Evolutionary conservation across 768 basidiomycete species (phyloP).

Genomic region (Chalciporus chontae): DNA sequence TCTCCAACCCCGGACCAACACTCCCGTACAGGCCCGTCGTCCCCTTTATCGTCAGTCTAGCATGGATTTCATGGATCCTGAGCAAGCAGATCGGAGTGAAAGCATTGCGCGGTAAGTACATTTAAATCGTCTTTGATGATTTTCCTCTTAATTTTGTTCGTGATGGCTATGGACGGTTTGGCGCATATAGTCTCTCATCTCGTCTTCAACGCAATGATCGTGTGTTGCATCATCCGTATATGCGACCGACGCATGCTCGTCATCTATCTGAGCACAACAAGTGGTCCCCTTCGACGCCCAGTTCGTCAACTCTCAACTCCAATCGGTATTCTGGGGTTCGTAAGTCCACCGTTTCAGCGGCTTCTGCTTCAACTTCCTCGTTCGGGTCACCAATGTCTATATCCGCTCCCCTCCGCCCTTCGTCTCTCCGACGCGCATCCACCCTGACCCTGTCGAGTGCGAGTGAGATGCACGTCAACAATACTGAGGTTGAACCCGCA

Average conservation of each 20-base stretch:
- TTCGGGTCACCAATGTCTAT: slow-evolving; percentile 37
- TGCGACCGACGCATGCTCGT: slow-evolving; percentile 31
- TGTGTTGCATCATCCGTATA: slow-evolving; percentile 62
- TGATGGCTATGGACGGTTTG: slow-evolving; percentile 8
- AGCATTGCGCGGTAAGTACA: slow-evolving; percentile 60
- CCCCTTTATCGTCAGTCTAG: slow-evolving; percentile 78
- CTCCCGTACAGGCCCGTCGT: slow-evolving; percentile 42
- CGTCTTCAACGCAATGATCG: slow-evolving; percentile 66
- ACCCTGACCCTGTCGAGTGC: slow-evolving; percentile 29
- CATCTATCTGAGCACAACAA: slow-evolving; percentile 21
- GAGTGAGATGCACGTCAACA: slow-evolving; percentile 12
- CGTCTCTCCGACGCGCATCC: slow-evolving; percentile 41
- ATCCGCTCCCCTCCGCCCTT: slow-evolving; percentile 36
- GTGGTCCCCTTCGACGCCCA: slow-evolving; percentile 51
- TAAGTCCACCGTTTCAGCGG: slow-evolving; percentile 28
- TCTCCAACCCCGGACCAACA: slow-evolving; percentile 46
- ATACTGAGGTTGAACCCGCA: slow-evolving; percentile 8
- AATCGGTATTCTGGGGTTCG: slow-evolving; percentile 29
- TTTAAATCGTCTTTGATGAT: slow-evolving; percentile 3
- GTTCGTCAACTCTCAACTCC: slow-evolving; percentile 60
- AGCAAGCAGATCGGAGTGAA: slow-evolving; percentile 42
- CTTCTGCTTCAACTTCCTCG: slow-evolving; percentile 30
- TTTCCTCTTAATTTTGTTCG: background rate
- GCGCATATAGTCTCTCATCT: slow-evolving; percentile 52
- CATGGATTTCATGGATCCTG: slow-evolving; percentile 76